Evolutionary conservation across 2,329 filamentous ascomycete species (phyloP).

Genomic region (Fonsecaea nubica): DNA sequence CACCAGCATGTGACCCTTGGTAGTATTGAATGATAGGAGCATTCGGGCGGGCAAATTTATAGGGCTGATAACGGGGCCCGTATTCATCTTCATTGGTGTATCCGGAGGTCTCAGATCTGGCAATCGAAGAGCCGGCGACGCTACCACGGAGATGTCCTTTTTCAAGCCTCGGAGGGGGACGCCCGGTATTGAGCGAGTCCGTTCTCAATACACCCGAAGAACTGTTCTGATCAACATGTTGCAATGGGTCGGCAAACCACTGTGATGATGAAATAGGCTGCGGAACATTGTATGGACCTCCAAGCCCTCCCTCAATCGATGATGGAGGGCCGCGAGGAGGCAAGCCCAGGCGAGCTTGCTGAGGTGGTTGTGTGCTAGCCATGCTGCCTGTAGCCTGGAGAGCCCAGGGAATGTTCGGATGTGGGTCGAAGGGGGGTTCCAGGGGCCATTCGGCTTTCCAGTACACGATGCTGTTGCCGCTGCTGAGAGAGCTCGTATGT

Average conservation of each 20-base stretch:
- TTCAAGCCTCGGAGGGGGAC: not conserved
- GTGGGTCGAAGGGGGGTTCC: slow-evolving; percentile 72
- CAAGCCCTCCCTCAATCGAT: not conserved
- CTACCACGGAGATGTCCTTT: not conserved
- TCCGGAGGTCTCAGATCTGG: slow-evolving; percentile 38
- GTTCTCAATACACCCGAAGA: not conserved
- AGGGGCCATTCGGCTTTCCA: slow-evolving; percentile 85
- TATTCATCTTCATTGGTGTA: slow-evolving; percentile 56
- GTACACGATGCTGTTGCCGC: slow-evolving; percentile 74
- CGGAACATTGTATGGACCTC: not conserved
- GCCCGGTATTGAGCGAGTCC: not conserved
- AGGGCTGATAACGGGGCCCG: slow-evolving; percentile 52
- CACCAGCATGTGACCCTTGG: not conserved
- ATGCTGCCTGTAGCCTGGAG: slow-evolving; percentile 17
- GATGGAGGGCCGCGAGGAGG: slow-evolving; percentile 2
- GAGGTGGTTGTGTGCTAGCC: not conserved
- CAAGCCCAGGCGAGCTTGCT: not conserved
- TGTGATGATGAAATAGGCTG: not conserved
- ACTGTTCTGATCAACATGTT: not conserved
- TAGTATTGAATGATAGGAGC: not conserved
- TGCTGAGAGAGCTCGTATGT: slow-evolving; percentile 73
- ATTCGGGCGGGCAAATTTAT: not conserved
- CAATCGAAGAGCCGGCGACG: slow-evolving; percentile 11
- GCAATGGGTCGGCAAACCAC: not conserved
- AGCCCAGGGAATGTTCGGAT: slow-evolving; percentile 53